A percentile compares a stretch with the other conserved stretches of the same genome.
Conservation (phyloP, 495 filamentous ascomycete species). For the Chaetomidium leptoderma region DNA sequence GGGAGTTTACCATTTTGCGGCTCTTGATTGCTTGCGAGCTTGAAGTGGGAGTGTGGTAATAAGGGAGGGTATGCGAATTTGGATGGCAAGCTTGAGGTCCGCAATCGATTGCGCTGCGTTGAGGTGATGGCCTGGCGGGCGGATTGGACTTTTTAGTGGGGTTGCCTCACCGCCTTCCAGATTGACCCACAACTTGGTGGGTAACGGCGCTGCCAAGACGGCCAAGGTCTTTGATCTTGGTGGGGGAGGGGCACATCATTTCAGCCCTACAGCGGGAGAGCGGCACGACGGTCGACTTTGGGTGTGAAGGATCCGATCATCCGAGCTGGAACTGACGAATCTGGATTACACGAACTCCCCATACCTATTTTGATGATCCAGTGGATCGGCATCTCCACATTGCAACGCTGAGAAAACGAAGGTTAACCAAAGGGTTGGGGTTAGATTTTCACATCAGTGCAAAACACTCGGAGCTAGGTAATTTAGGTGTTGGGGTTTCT, state of each 20-base stretch:
- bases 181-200: not conserved
- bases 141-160: slow-evolving; percentile 35
- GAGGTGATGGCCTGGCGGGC: not conserved
- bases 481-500: too few relatives aligned
- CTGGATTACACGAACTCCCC: not conserved
- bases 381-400: too few relatives aligned
- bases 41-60: not conserved
- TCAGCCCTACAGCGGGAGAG: slow-evolving; percentile 24
- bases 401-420: too few relatives aligned
- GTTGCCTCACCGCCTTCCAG: slow-evolving; percentile 25
- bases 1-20: slow-evolving; percentile 16
- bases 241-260: slow-evolving; percentile 18
- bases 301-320: too few relatives aligned
- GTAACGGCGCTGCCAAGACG: slow-evolving; percentile 6
- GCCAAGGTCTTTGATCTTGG: slow-evolving; percentile 5
- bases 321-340: not conserved
- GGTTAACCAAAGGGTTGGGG: too few relatives aligned
- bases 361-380: not conserved
- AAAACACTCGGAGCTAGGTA: too few relatives aligned
- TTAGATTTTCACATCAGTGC: too few relatives aligned
- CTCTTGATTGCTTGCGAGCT: not conserved
- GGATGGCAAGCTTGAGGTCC: not conserved
- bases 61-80: not conserved
- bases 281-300: too few relatives aligned
- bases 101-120: not conserved